Evolutionary conservation across 352 stramenopile species (phyloP), one percentile per base, ranked within the genome.

Genomic region (Globisporangium okanoganense): DNA sequence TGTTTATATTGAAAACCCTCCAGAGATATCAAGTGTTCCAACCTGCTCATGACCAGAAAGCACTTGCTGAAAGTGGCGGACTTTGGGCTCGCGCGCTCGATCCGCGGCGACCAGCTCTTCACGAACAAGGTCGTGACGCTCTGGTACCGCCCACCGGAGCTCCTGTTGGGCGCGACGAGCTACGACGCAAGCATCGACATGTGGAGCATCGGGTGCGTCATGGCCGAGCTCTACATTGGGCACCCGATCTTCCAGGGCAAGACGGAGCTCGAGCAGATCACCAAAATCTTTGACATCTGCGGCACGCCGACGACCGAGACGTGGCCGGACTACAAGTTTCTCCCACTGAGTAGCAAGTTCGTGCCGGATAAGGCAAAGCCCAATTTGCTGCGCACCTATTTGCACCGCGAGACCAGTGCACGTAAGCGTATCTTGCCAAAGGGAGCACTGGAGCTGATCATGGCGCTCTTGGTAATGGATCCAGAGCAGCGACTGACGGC

Each of bases 61-160:
- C 82, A 93, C 50, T 45, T 93, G 44, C 79, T 96, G 9, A 96
- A 96, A 56, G 82, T 96, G 7, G 85, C 87, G 4, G 87, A 96
- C 56, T 96, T 94, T 67, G 87, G 87, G 1, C 74, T 96, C 0
- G 85, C 87, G n/a, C 83, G 87, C 22, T 94, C 87, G 0, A 87
- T 94, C 60, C 81, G 81, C 31, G 87, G 85, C 27, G 87, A 96
- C 48, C 82, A 94, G 60, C 69, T 92, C 8, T 96, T 94, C 58
- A 98, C 94, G 12, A 97, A 98, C 85, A 98, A 98, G 62, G 95
- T 98, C 3, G 94, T 97, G 13, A 98, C 95, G 31, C 71, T 97
- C 9, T 98, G 95, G 95, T 98, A 98, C 65, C 82, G 95, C 0
- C 83, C 94, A 4, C 95, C 95, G 0, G 95, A 98, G 72, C 79